Conservation (phyloP, 139 green algal species). For the Coelastrella sp. region DNA sequence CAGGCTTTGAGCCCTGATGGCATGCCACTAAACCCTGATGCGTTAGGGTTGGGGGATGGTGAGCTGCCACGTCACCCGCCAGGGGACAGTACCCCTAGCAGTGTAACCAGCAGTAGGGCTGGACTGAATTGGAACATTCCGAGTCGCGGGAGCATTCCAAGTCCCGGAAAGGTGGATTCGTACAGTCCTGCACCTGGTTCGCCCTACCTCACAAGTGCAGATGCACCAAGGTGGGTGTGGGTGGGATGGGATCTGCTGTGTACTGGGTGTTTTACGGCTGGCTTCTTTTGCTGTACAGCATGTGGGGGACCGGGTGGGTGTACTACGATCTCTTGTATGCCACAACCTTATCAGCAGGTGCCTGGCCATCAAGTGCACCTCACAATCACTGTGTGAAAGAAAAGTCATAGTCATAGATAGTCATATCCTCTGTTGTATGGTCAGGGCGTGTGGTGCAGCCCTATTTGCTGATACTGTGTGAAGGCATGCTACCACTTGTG, state of each 20-base stretch:
- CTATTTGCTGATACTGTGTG: not conserved
- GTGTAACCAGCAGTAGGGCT: conserved; percentile 24
- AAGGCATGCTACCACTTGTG: not conserved
- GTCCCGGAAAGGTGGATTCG: not conserved
- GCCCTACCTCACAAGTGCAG: not conserved
- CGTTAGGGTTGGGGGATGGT: not conserved
- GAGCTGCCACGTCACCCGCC: conserved; percentile 1
- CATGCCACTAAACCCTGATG: not conserved
- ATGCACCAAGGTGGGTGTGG: not conserved
- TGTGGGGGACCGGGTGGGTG: too few species aligned
- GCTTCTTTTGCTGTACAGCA: too few species aligned
- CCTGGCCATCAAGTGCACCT: too few species aligned
- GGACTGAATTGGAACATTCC: conserved; percentile 38
- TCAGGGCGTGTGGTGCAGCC: too few species aligned
- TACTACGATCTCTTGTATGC: too few species aligned
- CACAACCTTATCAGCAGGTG: too few species aligned
- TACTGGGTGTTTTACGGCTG: too few species aligned
- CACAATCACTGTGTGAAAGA: too few species aligned
- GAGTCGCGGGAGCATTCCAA: not conserved
- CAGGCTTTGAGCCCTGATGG: not conserved
- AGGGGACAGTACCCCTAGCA: conserved; percentile 12
- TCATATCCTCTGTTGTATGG: too few species aligned
- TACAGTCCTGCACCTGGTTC: not conserved
- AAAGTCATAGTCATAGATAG: too few species aligned
- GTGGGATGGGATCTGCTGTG: too few species aligned